Base-by-base conservation (phyloP, 1,284 basidiomycete species). In the Puccinia triticina region DNA sequence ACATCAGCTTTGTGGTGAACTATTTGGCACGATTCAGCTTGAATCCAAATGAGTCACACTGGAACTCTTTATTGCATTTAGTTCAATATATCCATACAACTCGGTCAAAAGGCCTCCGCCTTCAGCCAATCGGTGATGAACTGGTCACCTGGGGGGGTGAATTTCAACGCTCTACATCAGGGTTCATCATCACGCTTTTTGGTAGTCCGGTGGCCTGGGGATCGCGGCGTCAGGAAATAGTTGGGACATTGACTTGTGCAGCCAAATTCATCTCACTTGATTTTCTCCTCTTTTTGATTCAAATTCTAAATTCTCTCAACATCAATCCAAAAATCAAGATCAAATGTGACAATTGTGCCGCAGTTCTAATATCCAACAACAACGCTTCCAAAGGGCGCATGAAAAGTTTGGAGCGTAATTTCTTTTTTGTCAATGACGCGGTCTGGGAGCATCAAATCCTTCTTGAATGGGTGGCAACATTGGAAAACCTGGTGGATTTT, bases 211-310 rank as follows among this genome's bases (percentile, higher is more conserved):
- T 72, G 7, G 11, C n/a, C 4, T 72, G 69, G 69, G 34, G 10
- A 10, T 40, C 69, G 2, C 43, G 43, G 32, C 69, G 69, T 18
- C 69, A 18, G 21, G 3, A 40, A 18, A 18, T 18, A 5, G 69
- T 72, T 12, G 32, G 37, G 32, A 48, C 69, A 40, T 72, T 37
- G 46, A 72, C 69, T 14, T 43, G 66, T 40, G n/a, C n/a, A n/a
- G n/a, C n/a, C 66, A 8, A 14, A 5, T 4, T 7, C 12, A 69
- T 32, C 34, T n/a, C 57, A 7, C 7, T 32, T 21, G 57, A 61
- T 26, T 61, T 61, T 61, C 32, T 61, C 11, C 23, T 61, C 5
- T 61, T 61, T 61, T 21, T 61, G 8, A n/a, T 61, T 26, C 57
- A 7, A 61, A 26, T 61, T 7, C 5, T 61, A 5, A 61, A 61